phyloP scores from a whole-genome alignment of 2,329 filamentous ascomycete species.

The Dactylonectria macrodidyma region DNA sequence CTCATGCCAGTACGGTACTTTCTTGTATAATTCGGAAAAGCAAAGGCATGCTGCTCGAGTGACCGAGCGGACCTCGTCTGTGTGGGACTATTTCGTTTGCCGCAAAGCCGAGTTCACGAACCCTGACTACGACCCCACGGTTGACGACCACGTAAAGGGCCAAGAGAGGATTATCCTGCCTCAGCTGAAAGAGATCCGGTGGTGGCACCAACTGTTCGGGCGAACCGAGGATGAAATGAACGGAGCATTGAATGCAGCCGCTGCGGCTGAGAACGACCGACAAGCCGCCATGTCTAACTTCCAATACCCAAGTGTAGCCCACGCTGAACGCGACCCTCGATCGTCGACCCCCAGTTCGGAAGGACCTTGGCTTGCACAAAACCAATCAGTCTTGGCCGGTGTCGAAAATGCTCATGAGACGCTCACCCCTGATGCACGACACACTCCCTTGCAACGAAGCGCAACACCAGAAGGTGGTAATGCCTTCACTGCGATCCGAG shows the following conservation, averaged over 20 bases:
- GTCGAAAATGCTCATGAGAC: conserved; percentile 72
- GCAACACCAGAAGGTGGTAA: conserved; percentile 61
- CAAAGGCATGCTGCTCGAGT: conserved; percentile 81
- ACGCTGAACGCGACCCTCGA: conserved; percentile 46
- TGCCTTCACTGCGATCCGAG: conserved; percentile 63
- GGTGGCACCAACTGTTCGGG: conserved; percentile 94
- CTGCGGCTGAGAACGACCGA: conserved; percentile 63
- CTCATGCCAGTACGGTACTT: conserved; percentile 96
- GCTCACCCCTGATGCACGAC: conserved; percentile 58
- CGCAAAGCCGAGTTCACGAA: conserved; percentile 88
- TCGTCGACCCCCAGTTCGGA: conserved; percentile 53
- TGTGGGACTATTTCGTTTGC: conserved; percentile 96
- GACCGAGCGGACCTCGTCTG: conserved; percentile 82
- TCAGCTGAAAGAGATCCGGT: conserved; percentile 81
- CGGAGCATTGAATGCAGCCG: conserved; percentile 69
- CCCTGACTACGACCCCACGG: conserved; percentile 78
- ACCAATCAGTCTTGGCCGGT: conserved; percentile 70
- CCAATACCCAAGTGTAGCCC: conserved; percentile 48
- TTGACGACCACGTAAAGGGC: conserved; percentile 85
- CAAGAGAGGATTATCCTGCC: conserved; percentile 90
- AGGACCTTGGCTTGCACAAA: conserved; percentile 56
- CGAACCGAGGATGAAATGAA: conserved; percentile 96
- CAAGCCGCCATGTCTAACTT: conserved; percentile 55
- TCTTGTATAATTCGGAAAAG: conserved; percentile 95
- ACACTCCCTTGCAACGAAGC: conserved; percentile 59